A percentile compares a stretch with the other conserved stretches of the same genome.
Evolutionary conservation across 306 rosid species (phyloP).

Genomic region (Dryas drummondii): DNA sequence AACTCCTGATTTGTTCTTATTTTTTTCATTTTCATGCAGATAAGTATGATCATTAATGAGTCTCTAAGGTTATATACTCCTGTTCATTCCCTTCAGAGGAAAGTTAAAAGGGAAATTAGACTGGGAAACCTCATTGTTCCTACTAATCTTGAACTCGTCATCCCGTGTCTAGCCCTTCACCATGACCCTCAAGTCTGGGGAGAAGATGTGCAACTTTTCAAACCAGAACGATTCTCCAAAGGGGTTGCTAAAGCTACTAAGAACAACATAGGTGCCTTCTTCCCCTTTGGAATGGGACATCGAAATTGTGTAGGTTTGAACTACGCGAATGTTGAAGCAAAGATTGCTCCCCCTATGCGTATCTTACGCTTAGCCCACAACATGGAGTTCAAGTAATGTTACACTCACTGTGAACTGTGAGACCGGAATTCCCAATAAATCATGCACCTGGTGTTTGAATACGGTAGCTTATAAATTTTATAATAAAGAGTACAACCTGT

Average conservation of each 20-base stretch:
- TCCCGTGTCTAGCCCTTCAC: background rate
- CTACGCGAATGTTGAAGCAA: background rate
- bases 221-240: background rate
- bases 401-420: too few species aligned
- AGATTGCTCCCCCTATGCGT: background rate
- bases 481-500: too few species aligned
- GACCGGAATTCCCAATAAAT: too few species aligned
- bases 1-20: background rate
- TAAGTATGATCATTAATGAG: conserved; percentile 4
- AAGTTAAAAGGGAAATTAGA: background rate
- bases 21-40: background rate
- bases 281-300: conserved; percentile 11
- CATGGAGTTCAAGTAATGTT: background rate
- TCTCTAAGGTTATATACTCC: background rate
- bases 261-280: background rate
- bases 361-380: background rate
- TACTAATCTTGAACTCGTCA: background rate
- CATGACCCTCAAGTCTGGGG: background rate
- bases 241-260: background rate
- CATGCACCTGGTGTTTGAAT: too few species aligned
- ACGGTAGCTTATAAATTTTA: too few species aligned
- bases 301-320: background rate
- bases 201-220: background rate
- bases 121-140: conserved; percentile 1
- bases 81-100: background rate